Percentiles rank a stretch among this genome's conserved stretches.
Evolutionary conservation across 495 filamentous ascomycete species (phyloP).

Genomic region (Cairneyella variabilis): DNA sequence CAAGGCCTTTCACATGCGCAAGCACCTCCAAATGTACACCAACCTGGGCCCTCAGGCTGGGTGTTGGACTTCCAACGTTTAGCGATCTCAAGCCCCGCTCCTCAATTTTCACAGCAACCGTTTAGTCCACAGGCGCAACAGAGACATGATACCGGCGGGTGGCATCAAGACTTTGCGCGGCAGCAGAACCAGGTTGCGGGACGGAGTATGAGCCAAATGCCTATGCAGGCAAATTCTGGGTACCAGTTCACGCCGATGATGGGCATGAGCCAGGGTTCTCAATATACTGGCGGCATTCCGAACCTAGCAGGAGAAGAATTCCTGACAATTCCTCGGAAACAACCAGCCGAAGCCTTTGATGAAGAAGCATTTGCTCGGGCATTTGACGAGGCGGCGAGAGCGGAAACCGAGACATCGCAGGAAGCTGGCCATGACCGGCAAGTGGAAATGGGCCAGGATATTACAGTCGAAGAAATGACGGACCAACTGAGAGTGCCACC

Average conservation of each 20-base stretch:
- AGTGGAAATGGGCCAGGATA: slow-evolving; percentile 8
- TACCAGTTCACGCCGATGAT: slow-evolving; percentile 8
- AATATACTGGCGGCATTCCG: slow-evolving; percentile 7
- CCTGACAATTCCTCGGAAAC: slow-evolving; percentile 8
- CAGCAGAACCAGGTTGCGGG: slow-evolving; percentile 27
- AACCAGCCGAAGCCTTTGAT: slow-evolving; percentile 29
- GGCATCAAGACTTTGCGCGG: slow-evolving; percentile 55
- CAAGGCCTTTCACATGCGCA: slow-evolving; percentile 13
- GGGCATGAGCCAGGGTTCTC: slow-evolving; percentile 10
- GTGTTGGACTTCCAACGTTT: slow-evolving; percentile 32
- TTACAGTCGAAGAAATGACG: slow-evolving; percentile 14
- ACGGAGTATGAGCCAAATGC: slow-evolving; percentile 16
- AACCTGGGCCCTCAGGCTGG: slow-evolving; percentile 23
- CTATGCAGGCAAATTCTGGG: neutral
- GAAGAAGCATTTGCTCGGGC: slow-evolving; percentile 35
- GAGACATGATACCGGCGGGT: slow-evolving; percentile 32
- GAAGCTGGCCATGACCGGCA: neutral
- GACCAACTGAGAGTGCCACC: slow-evolving; percentile 5
- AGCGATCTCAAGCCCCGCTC: slow-evolving; percentile 23
- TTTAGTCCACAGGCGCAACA: slow-evolving; percentile 17
- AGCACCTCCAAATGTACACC: slow-evolving; percentile 11
- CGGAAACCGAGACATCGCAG: slow-evolving; percentile 13
- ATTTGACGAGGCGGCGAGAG: slow-evolving; percentile 29
- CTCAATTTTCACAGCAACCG: slow-evolving; percentile 12
- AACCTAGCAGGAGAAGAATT: slow-evolving; percentile 7